Base-by-base conservation (phyloP, 2,329 filamentous ascomycete genomes). In the Fusarium algeriense region DNA sequence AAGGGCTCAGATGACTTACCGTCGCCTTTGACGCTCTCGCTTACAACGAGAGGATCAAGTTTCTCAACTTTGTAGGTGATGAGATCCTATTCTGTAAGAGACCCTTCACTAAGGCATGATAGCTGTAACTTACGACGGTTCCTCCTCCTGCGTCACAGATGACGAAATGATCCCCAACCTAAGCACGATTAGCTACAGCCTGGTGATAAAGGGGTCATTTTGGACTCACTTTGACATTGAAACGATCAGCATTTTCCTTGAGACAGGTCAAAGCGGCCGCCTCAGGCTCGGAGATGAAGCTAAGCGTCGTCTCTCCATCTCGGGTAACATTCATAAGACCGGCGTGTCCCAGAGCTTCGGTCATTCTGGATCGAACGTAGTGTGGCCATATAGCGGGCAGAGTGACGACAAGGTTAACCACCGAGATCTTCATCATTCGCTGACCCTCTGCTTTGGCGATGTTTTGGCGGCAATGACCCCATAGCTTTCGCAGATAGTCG, bases 341-440 rank as follows among this genome's bases (percentile, higher is more conserved):
- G 0, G 84, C 81, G 0, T 52, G 20, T 0, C 67, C 38, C 0
- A 78, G 77, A 0, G 83, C 84, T 1, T 78, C 49, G 1, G 74
- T 66, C 83, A 86, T 85, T 0, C 77, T 63, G 1, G 61, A 26
- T 2, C 79, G 78, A 2, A 81, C 80, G 57, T 83, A 83, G 0
- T 78, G 71, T 0, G 81, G 80, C 84, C 84, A 86, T 12, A 86
- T 85, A 0, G 84, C 84, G 0, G 84, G 84, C 0, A 86, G 40
- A 0, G 84, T 85, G 3, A 84, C 67, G 3, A 85, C 77, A 5
- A 86, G 70, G 15, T 82, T 76, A 14, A 85, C 77, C 0, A 15
- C 23, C 17, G 52, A 55, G 52, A 46, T 20, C 7, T 8, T 46
- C 38, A 55, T 45, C 52, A 55, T 63, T 0, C 64, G 49, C 0